phyloP scores from a whole-genome alignment of 2,329 filamentous ascomycete genomes.

The Triangularia verruculosa region DNA sequence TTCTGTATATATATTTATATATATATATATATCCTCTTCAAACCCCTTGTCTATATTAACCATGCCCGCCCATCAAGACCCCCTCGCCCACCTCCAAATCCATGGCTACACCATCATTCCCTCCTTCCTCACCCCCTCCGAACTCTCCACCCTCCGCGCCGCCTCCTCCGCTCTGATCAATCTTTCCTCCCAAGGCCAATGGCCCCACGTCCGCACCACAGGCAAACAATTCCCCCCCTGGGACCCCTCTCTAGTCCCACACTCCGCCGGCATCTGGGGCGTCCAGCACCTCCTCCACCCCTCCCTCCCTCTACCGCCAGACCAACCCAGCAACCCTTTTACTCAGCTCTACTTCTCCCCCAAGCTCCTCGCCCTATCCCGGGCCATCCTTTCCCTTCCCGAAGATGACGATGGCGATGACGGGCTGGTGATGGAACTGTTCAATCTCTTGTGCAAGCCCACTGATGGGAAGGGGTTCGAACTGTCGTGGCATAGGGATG shows the following conservation, averaged over 20 bases:
- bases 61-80: background rate
- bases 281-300: slow-evolving; percentile 84
- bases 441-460: slow-evolving; percentile 69
- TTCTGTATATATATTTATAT: too few relatives aligned
- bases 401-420: slow-evolving; percentile 45
- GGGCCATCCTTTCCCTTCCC: background rate
- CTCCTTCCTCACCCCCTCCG: slow-evolving; percentile 54
- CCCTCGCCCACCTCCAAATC: slow-evolving; percentile 47
- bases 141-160: slow-evolving; percentile 57
- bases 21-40: too few relatives aligned
- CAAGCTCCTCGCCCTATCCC: slow-evolving; percentile 63
- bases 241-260: slow-evolving; percentile 55
- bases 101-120: slow-evolving; percentile 77
- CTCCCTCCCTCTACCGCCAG: slow-evolving; percentile 55
- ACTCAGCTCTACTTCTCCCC: slow-evolving; percentile 69
- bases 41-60: too few relatives aligned
- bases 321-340: slow-evolving; percentile 59
- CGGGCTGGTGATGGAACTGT: slow-evolving; percentile 77
- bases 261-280: slow-evolving; percentile 68
- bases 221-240: slow-evolving; percentile 92
- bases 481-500: slow-evolving; percentile 82
- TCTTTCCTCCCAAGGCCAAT: slow-evolving; percentile 65
- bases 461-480: slow-evolving; percentile 68
- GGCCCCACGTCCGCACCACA: slow-evolving; percentile 79
- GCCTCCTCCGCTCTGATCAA: slow-evolving; percentile 57